Evolutionary conservation across 176 grass and related monocot genomes (phyloP), one percentile per base, ranked within the genome.

Genomic region (Aechmea fasciata): DNA sequence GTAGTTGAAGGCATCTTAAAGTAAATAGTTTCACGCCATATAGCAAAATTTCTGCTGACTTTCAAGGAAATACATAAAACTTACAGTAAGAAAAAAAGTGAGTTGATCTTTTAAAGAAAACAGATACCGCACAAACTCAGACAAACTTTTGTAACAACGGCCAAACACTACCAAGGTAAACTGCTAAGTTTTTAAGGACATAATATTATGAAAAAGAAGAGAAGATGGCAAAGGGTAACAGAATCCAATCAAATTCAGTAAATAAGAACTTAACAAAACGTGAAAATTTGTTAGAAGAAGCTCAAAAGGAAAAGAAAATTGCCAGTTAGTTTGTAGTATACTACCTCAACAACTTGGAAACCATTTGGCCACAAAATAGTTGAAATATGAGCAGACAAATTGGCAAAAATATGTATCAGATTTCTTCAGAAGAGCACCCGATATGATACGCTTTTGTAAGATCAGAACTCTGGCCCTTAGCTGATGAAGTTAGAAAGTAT

Each of bases 361-460:
- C 26, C 49, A 11, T 59, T 23, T n/a, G 25, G 41, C 33, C 33
- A 19, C 20, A 50, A 48, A 9, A 19, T 63, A 13, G 67, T 4
- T 22, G 54, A 49, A 63, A 12, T 10, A 47, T 52, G 33, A 47
- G 11, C n/a, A 66, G 22, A 11, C 26, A 66, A 6, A 52, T 18
- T 52, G 50, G 49, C 12, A 20, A 9, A 9, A 57, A 65, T 63
- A 71, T 76, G n/a, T 23, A 64, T 87, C 67, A 97, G 66, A 51
- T 33, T 61, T 97, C 84, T 67, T 78, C 83, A 28, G 77, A 77
- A 69, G 87, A 88, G 68, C 95, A 99, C 61, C 87, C 95, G 78
- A 94, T 91, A 74, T 99, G 95, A 81, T 90, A 90, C 52, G 95
- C 87, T 52, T 79, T 77, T 55, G 71, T 61, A 84, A 84, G 79